Percentiles rank a stretch among this genome's conserved stretches.
These are phyloP conservation scores for Lactarius sanguifluus DNA, from an alignment of 768 basidiomycete genomes.

Conservation along the genomic window DNA sequence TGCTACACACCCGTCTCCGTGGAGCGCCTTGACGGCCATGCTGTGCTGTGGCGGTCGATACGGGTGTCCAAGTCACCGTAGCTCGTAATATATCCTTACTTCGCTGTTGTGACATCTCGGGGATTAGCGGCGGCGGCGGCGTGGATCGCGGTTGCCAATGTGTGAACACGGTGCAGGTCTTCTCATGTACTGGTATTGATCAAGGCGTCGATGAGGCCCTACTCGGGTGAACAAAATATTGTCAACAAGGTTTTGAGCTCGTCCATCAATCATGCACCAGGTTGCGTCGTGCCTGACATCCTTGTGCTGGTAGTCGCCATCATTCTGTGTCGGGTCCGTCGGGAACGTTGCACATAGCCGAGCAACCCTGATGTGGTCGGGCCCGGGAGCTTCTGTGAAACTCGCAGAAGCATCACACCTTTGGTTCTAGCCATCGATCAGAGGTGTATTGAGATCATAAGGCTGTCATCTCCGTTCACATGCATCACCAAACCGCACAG, in stretches of 20 bases:
- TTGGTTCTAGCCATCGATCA: too few relatives aligned
- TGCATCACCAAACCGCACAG: not conserved
- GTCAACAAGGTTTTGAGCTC: too few relatives aligned
- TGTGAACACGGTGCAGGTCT: not conserved
- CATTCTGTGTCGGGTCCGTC: not conserved
- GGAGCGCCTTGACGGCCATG: not conserved
- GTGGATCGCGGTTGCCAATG: not conserved
- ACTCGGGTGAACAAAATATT: not conserved
- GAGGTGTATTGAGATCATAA: not conserved
- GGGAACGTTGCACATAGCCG: not conserved
- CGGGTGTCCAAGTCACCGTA: not conserved
- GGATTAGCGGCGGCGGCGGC: not conserved
- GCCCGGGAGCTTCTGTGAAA: not conserved
- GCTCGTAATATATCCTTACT: not conserved
- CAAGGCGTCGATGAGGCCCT: not conserved
- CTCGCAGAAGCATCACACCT: not conserved
- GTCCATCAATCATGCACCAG: not conserved
- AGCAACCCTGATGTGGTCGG: not conserved
- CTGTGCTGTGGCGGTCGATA: constrained; percentile 1
- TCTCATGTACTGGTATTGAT: not conserved
- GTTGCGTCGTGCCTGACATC: not conserved
- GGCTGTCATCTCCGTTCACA: not conserved
- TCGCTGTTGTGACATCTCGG: not conserved
- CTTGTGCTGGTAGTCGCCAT: not conserved
- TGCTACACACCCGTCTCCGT: not conserved